Percentiles rank a stretch among this genome's conserved stretches.
Evolutionary conservation across 2,329 filamentous ascomycete species (phyloP).

Genomic region (Colletotrichum tofieldiae): DNA sequence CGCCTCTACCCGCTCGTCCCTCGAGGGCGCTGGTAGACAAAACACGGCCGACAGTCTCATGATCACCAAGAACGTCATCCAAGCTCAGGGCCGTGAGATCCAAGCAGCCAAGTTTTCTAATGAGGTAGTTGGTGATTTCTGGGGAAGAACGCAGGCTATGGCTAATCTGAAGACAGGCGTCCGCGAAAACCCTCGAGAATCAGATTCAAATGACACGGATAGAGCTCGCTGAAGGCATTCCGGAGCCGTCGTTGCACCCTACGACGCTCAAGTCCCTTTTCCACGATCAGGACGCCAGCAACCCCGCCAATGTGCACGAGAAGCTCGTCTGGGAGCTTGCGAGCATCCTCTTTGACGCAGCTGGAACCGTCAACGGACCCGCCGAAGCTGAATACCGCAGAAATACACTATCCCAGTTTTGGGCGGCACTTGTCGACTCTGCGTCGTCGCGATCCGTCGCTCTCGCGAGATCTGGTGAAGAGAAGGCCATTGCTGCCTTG

Average conservation of each 20-base stretch:
- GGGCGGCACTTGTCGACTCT: slow-evolving; percentile 76
- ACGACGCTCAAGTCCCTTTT: slow-evolving; percentile 56
- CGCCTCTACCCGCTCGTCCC: slow-evolving; percentile 48
- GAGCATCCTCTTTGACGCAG: slow-evolving; percentile 85
- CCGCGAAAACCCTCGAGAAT: slow-evolving; percentile 67
- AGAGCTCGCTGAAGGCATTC: slow-evolving; percentile 69
- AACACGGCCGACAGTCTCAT: slow-evolving; percentile 66
- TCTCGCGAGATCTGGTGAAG: slow-evolving; percentile 77
- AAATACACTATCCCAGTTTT: slow-evolving; percentile 77
- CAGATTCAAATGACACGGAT: slow-evolving; percentile 73
- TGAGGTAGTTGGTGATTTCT: slow-evolving; percentile 58
- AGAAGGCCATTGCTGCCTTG: slow-evolving; percentile 86
- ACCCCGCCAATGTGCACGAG: slow-evolving; percentile 72
- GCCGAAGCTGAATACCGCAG: slow-evolving; percentile 63
- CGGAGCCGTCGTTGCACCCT: slow-evolving; percentile 67
- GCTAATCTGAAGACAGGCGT: slow-evolving; percentile 61
- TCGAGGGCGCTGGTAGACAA: slow-evolving; percentile 20
- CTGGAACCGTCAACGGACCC: slow-evolving; percentile 56
- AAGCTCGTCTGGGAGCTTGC: slow-evolving; percentile 88
- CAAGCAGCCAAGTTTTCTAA: slow-evolving; percentile 75
- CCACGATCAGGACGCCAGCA: slow-evolving; percentile 58
- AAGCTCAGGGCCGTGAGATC: slow-evolving; percentile 76
- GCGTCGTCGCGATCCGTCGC: slow-evolving; percentile 69
- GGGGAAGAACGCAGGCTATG: neutral
- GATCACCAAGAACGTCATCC: slow-evolving; percentile 70